Conservation (phyloP, 495 filamentous ascomycete species). For the Glutinoglossum americanum region DNA sequence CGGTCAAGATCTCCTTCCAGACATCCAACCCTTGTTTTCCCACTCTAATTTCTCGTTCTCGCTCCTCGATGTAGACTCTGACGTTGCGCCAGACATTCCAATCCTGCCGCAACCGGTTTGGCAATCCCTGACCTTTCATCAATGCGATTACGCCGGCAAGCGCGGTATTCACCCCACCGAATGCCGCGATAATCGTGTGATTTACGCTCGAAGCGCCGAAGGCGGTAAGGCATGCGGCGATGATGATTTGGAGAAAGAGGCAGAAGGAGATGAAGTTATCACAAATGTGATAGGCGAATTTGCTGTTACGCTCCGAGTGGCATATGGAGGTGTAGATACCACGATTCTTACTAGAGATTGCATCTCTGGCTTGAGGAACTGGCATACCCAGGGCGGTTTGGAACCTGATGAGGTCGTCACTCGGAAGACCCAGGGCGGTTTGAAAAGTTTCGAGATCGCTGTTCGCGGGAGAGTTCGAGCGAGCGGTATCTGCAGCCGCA, state of each 20-base stretch:
- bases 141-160: constrained; percentile 8
- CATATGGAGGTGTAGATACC: neutral
- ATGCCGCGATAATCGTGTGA: constrained; percentile 8
- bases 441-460: too few species aligned
- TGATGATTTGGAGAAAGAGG: neutral
- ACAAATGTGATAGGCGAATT: neutral
- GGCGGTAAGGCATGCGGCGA: neutral
- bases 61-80: constrained; percentile 7
- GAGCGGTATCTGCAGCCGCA: too few species aligned
- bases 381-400: neutral
- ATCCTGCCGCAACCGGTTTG: constrained; percentile 9
- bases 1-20: neutral
- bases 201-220: neutral
- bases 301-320: neutral
- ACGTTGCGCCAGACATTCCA: constrained; percentile 7
- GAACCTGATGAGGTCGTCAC: too few species aligned
- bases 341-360: neutral
- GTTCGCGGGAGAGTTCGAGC: too few species aligned
- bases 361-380: neutral
- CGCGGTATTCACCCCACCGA: constrained; percentile 8
- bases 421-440: too few species aligned
- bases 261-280: neutral
- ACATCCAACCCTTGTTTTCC: neutral
- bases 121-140: constrained; percentile 11
- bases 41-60: constrained; percentile 8